Percentiles rank a stretch among this genome's conserved stretches.
These are phyloP conservation scores for Claviceps spartinae DNA, from an alignment of 2,329 filamentous ascomycete genomes.

Conservation along the genomic window DNA sequence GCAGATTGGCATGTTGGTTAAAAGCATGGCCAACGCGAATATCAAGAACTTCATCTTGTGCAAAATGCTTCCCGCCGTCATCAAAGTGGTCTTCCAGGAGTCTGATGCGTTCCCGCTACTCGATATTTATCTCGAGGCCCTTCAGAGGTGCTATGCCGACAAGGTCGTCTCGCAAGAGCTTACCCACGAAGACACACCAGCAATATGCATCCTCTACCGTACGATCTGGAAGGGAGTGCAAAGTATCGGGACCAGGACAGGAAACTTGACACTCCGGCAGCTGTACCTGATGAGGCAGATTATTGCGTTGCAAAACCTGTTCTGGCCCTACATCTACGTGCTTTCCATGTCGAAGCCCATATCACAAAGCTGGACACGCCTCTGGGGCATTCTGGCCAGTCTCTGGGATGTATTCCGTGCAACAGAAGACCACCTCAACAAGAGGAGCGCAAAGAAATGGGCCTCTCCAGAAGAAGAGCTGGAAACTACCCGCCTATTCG, in stretches of 20 bases:
- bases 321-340: conserved; percentile 18
- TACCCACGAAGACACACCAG: conserved; percentile 17
- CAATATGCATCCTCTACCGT: conserved; percentile 20
- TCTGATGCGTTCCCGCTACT: conserved; percentile 32
- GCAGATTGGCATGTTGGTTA: conserved; percentile 31
- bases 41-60: conserved; percentile 35
- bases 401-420: conserved; percentile 9
- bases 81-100: conserved; percentile 23
- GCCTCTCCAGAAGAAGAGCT: conserved; percentile 8
- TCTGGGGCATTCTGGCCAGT: conserved; percentile 8
- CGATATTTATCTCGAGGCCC: conserved; percentile 34
- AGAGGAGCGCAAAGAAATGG: conserved; percentile 5
- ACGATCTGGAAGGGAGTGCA: conserved; percentile 17
- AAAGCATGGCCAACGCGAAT: conserved; percentile 31
- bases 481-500: conserved; percentile 12
- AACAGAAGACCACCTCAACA: conserved; percentile 10
- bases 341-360: conserved; percentile 8
- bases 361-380: conserved; percentile 10
- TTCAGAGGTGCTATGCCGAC: conserved; percentile 23
- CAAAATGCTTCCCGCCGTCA: conserved; percentile 41
- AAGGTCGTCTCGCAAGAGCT: conserved; percentile 25
- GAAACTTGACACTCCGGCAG: conserved; percentile 11
- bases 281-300: conserved; percentile 18
- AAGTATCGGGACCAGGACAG: conserved; percentile 9
- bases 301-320: conserved; percentile 15